Base-by-base conservation (phyloP, 1,284 basidiomycete species). In the Trametes polyzona region DNA sequence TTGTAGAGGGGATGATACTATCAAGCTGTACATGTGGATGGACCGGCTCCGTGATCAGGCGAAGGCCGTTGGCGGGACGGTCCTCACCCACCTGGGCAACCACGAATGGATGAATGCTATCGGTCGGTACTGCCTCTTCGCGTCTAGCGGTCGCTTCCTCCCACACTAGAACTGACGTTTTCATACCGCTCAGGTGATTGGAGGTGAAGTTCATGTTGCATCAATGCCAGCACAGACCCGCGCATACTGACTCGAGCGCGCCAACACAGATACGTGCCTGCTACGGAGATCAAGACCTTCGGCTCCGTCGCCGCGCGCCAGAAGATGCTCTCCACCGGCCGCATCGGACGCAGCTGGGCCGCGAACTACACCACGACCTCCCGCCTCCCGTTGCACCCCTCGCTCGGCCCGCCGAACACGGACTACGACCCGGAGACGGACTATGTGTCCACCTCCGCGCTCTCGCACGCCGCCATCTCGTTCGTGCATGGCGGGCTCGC, bases 91-190 rank as follows among this genome's bases (percentile, higher is more conserved):
- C 56, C 74, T 96, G 24, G 95, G 95, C n/a, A 98, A 95, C 67
- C 92, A 94, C 62, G 92, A 93, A 68, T 86, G 84, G 81, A 95
- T 96, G 94, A 96, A 96, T 65, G 86, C 83, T 8, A 87, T 95
- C 62, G 90, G 90, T 85, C 61, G 50, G 78, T 73, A 33, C 7
- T 12, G 21, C 33, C 29, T 54, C 47, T 39, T n/a, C 19, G 17
- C 16, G 21, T 17, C 9, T 12, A 10, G 19, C 37, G 19, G 19
- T 16, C 12, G 29, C 11, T 32, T 17, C 36, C 16, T 30, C 21
- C 24, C 3, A 21, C 19, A 40, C 14, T 9, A 3, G 24, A 26
- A 16, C 23, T 36, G 5, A n/a, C 23, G 1, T 29, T 4, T 9
- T 24, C 19, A 8, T 48, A 12, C n/a, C n/a, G n/a, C n/a, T n/a